A percentile compares a stretch with the other conserved stretches of the same genome.
Evolutionary conservation across 1,139 yeast species (phyloP).

Genomic region (Spathaspora sp.): DNA sequence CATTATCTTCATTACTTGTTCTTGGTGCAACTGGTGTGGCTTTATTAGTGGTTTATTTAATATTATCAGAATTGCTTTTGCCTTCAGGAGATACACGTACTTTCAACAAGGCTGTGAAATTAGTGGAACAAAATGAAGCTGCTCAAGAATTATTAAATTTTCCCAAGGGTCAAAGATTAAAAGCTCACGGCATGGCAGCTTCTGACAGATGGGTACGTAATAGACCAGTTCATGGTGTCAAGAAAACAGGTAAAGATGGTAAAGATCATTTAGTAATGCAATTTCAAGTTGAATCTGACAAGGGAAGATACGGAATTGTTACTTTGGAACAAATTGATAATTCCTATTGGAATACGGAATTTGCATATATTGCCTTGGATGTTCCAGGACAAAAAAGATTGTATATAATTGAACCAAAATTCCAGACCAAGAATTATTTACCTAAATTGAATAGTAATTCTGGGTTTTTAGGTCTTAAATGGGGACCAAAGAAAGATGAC

Average conservation of each 20-base stretch:
- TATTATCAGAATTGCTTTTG: constrained; percentile 73
- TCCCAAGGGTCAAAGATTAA: constrained; percentile 56
- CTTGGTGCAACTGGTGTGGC: constrained; percentile 68
- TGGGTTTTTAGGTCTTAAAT: constrained; percentile 77
- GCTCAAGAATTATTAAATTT: constrained; percentile 61
- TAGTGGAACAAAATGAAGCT: constrained; percentile 65
- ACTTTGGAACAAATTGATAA: constrained; percentile 75
- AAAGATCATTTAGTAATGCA: constrained; percentile 80
- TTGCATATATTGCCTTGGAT: constrained; percentile 73
- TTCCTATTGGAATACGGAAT: constrained; percentile 66
- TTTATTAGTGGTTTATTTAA: constrained; percentile 70
- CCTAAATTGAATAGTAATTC: constrained; percentile 31
- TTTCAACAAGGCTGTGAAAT: constrained; percentile 79
- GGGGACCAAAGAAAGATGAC: constrained; percentile 75
- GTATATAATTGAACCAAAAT: constrained; percentile 68
- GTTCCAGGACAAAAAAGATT: constrained; percentile 68
- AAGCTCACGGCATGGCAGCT: constrained; percentile 77
- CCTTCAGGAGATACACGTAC: constrained; percentile 92
- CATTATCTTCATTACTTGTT: constrained; percentile 60
- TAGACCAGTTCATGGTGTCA: constrained; percentile 69
- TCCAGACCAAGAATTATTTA: constrained; percentile 35
- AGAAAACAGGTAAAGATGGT: constrained; percentile 64
- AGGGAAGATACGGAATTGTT: constrained; percentile 59
- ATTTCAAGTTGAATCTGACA: constrained; percentile 75
- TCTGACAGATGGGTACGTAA: constrained; percentile 84